Base-by-base conservation (phyloP, 306 rosid genomes). In the Rosa lucieae region DNA sequence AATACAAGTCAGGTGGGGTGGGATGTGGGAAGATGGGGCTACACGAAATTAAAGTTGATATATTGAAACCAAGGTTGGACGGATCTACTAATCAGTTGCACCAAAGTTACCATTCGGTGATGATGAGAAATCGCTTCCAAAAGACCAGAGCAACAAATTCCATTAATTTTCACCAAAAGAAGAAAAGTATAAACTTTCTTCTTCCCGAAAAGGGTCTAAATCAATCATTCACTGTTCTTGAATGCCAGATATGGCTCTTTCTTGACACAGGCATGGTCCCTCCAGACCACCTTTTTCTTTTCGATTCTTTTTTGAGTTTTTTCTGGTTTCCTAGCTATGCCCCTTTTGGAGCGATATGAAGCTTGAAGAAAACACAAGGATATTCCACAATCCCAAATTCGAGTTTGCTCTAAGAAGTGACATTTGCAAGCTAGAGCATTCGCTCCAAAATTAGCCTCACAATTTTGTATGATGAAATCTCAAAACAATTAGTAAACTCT, bases 1-100 rank as follows among this genome's bases (percentile, higher is more conserved):
- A 32, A 32, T 6, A 52, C 47, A 67, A 37, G 23, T 67, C 48
- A 15, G 20, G 48, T 39, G 71, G 71, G 71, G 47, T 39, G 70
- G 70, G 70, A 65, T 14, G 70, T 39, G 70, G 70, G 70, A 65
- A 35, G 70, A 13, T 63, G 69, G 69, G 44, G 44, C 70, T 13
- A 32, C 67, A 17, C 13, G 14, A 56, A 3, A 56, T 5, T 9
- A 18, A 3, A 67, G 11, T 17, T 14, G 69, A 32, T 5, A 32
- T 37, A 17, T 8, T 8, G 26, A 67, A 67, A 39, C 48, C 46
- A 29, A 12, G 29, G 15, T 32, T 42, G 18, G 10, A 29, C 35
- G 0, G 68, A 12, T 29, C 17, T 62, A 11, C 17, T 62, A 11
- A 63, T 29, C 39, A 26, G 17, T 21, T 59, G 10, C 15, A 3